Evolutionary conservation across 1,284 basidiomycete species (phyloP).

Genomic region (Puccinia coronata): DNA sequence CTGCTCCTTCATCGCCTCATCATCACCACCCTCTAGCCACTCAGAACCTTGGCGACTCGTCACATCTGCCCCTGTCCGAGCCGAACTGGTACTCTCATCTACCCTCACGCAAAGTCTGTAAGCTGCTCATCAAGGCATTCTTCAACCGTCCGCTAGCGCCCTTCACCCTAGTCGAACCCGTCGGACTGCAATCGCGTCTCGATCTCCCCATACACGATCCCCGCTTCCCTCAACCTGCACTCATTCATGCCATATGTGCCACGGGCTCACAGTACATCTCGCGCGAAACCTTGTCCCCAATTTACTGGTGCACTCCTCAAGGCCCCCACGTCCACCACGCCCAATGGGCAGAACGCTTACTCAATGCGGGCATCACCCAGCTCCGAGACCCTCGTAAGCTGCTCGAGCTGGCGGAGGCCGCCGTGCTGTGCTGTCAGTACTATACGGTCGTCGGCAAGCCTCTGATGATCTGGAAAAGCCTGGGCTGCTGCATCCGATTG

Average conservation of each 20-base stretch:
- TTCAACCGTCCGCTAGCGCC: slow-evolving; percentile 42
- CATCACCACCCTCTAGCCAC: neutral
- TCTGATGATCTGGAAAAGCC: slow-evolving; percentile 46
- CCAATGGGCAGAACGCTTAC: slow-evolving; percentile 29
- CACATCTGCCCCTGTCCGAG: slow-evolving; percentile 21
- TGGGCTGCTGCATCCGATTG: slow-evolving; percentile 44
- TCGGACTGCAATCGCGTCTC: slow-evolving; percentile 14
- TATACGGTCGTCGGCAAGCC: slow-evolving; percentile 33
- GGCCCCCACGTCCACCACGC: slow-evolving; percentile 21
- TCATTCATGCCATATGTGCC: slow-evolving; percentile 46
- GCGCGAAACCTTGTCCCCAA: neutral
- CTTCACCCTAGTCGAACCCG: slow-evolving; percentile 35
- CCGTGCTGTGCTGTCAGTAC: slow-evolving; percentile 40
- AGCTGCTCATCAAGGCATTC: slow-evolving; percentile 23
- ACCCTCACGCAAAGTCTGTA: slow-evolving; percentile 22
- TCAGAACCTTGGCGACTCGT: too few species aligned
- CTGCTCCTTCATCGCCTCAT: slow-evolving; percentile 9
- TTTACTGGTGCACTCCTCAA: slow-evolving; percentile 16
- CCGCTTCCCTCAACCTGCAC: slow-evolving; percentile 30
- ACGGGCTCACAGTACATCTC: slow-evolving; percentile 40
- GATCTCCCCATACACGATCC: slow-evolving; percentile 10
- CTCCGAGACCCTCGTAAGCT: slow-evolving; percentile 12
- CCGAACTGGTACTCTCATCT: slow-evolving; percentile 36
- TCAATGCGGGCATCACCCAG: neutral
- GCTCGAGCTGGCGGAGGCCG: slow-evolving; percentile 25